Base-by-base conservation (phyloP, 768 basidiomycete species). In the Antrodiella citrinella region DNA sequence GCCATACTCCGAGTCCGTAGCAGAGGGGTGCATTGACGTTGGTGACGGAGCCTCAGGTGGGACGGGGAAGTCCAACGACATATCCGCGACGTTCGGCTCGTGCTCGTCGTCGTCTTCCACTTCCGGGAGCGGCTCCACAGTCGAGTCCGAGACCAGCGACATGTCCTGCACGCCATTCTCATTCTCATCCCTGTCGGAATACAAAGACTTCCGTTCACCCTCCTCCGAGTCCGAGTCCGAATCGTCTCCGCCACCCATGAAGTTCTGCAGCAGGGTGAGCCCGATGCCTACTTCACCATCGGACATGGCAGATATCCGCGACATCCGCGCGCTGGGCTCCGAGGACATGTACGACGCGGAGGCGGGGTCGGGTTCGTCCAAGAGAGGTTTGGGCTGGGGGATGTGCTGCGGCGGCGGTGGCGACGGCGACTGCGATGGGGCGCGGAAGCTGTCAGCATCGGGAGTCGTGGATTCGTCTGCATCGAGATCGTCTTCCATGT, bases 261-360 rank as follows among this genome's bases (percentile, higher is more conserved):
- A 63, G 38, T 72, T 73, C 55, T 80, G 77, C 47, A 89, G 65
- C 48, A 88, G 65, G 2, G 81, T 81, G 26, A 87, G 65, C 1
- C 86, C 86, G 30, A 89, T 88, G 0, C 81, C 86, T 1, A 76
- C 69, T 45, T 80, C 77, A 3, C 78, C 83, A 51, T 84, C 83
- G 48, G 70, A 54, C 4, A 63, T 70, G 2, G 67, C 56, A 22
- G 69, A 74, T 13, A 66, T 55, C 21, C 62, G 70, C 11, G 68
- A 56, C 7, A 35, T 7, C 5, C 71, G 63, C 44, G 51, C 21
- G 26, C 59, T 62, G 10, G 54, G 39, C 35, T 63, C 63, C 4
- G 59, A 42, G 18, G 55, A 52, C 24, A 47, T 56, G 26, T 38
- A 56, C 1, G 55, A 54, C 20, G 44, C 20, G 52, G 20, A 19